Percentiles rank a stretch among this genome's conserved stretches.
Conservation (phyloP, 2,329 filamentous ascomycete genomes). For the Aschersonia sp. region DNA sequence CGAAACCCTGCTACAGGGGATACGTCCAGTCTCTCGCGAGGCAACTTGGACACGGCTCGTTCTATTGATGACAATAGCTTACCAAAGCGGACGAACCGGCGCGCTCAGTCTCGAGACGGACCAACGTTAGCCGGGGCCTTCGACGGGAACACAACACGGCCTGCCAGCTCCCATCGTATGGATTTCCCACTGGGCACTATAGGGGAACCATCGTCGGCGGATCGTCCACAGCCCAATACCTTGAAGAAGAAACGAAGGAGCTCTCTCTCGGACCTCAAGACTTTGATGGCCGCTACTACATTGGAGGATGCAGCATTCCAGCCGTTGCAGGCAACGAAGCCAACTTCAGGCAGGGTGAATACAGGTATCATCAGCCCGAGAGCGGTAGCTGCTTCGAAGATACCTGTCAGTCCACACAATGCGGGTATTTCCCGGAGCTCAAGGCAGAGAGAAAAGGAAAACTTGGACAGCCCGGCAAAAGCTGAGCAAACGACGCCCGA, state of each 20-base stretch:
- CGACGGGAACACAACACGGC: conserved; percentile 38
- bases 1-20: conserved; percentile 46
- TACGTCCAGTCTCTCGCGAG: conserved; percentile 49
- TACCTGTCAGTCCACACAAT: conserved; percentile 32
- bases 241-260: conserved; percentile 71
- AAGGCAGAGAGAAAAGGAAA: conserved; percentile 25
- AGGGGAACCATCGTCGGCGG: conserved; percentile 33
- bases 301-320: conserved; percentile 26
- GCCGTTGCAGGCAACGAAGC: conserved; percentile 36
- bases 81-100: conserved; percentile 20
- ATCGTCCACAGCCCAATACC: conserved; percentile 14
- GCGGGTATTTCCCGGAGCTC: conserved; percentile 24
- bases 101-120: conserved; percentile 43
- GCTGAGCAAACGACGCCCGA: neutral
- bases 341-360: conserved; percentile 42
- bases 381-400: conserved; percentile 30
- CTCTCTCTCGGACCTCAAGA: conserved; percentile 75
- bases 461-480: conserved; percentile 7
- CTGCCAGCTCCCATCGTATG: conserved; percentile 40
- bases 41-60: conserved; percentile 51
- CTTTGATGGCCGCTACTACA: conserved; percentile 47
- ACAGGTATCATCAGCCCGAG: conserved; percentile 23
- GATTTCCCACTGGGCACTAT: conserved; percentile 44
- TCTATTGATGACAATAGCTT: conserved; percentile 58
- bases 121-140: conserved; percentile 48